These are phyloP conservation scores for Zygotorulaspora chibaensis DNA, from an alignment of 805 yeast genomes.

Conservation along the genomic window DNA sequence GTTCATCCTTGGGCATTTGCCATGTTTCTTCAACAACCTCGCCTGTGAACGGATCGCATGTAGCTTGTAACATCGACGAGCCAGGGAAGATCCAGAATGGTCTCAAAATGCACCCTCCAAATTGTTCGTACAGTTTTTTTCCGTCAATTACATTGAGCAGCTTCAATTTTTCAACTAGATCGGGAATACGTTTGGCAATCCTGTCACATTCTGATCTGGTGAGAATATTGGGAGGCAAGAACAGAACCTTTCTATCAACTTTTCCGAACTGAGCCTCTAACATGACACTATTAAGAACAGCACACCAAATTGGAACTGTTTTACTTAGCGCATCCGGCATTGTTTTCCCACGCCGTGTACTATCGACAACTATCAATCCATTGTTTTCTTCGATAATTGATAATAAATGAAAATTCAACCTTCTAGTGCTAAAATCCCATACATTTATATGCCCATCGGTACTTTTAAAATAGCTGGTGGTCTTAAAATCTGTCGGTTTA, in stretches of 20 bases:
- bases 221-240: slow-evolving; percentile 50
- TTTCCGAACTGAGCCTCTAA: slow-evolving; percentile 31
- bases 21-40: slow-evolving; percentile 30
- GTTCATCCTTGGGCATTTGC: slow-evolving; percentile 33
- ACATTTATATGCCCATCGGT: slow-evolving; percentile 86
- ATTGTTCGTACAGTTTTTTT: slow-evolving; percentile 28
- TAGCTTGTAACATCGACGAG: slow-evolving; percentile 21
- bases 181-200: slow-evolving; percentile 46
- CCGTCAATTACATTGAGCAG: slow-evolving; percentile 40
- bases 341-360: slow-evolving; percentile 78
- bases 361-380: slow-evolving; percentile 68
- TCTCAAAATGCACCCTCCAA: slow-evolving; percentile 44
- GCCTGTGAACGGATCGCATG: slow-evolving; percentile 31
- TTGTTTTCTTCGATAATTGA: slow-evolving; percentile 39
- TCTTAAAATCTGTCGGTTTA: slow-evolving; percentile 39
- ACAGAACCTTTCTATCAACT: slow-evolving; percentile 33
- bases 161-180: slow-evolving; percentile 43
- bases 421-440: slow-evolving; percentile 71
- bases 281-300: slow-evolving; percentile 59
- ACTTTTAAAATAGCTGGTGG: slow-evolving; percentile 73
- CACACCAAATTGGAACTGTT: slow-evolving; percentile 90
- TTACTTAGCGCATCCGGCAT: slow-evolving; percentile 86
- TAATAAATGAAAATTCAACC: slow-evolving; percentile 71
- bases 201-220: slow-evolving; percentile 52
- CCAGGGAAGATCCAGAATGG: slow-evolving; percentile 73